Conservation (phyloP, 495 filamentous ascomycete genomes). For the Podospora didyma region DNA sequence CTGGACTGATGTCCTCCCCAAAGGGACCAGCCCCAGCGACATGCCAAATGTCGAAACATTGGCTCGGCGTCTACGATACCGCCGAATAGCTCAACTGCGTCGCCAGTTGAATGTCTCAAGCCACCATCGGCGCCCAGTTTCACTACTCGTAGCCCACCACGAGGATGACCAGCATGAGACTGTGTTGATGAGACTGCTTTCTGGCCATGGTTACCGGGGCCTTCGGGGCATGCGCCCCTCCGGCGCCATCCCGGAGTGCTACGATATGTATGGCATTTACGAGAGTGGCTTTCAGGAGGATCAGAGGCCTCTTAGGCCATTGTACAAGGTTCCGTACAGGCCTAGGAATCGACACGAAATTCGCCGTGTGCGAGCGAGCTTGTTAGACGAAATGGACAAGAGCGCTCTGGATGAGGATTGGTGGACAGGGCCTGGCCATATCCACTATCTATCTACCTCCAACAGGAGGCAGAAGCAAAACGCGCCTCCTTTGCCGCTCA, state of each 20-base stretch:
- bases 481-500: constrained; percentile 6
- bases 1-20: constrained; percentile 31
- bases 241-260: constrained; percentile 75
- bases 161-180: constrained; percentile 86
- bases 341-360: constrained; percentile 13
- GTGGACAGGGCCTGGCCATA: constrained; percentile 2
- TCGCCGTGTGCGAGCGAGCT: constrained; percentile 12
- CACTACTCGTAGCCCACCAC: constrained; percentile 77
- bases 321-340: constrained; percentile 21
- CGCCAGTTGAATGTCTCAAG: constrained; percentile 31
- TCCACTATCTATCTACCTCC: constrained; percentile 11
- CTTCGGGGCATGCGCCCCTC: constrained; percentile 63
- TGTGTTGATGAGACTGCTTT: constrained; percentile 66
- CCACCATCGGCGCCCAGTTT: constrained; percentile 12
- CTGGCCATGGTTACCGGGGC: constrained; percentile 58
- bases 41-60: constrained; percentile 70
- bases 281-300: constrained; percentile 58
- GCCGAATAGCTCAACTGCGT: constrained; percentile 61
- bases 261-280: constrained; percentile 65
- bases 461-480: constrained; percentile 16
- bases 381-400: constrained; percentile 22
- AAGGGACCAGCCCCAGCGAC: constrained; percentile 30
- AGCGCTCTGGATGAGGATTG: constrained; percentile 7
- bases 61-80: constrained; percentile 73
- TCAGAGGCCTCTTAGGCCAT: constrained; percentile 22